These are phyloP conservation scores for Zygosaccharomyces pseudobailii DNA, from an alignment of 1,139 yeast species.

Conservation along the genomic window DNA sequence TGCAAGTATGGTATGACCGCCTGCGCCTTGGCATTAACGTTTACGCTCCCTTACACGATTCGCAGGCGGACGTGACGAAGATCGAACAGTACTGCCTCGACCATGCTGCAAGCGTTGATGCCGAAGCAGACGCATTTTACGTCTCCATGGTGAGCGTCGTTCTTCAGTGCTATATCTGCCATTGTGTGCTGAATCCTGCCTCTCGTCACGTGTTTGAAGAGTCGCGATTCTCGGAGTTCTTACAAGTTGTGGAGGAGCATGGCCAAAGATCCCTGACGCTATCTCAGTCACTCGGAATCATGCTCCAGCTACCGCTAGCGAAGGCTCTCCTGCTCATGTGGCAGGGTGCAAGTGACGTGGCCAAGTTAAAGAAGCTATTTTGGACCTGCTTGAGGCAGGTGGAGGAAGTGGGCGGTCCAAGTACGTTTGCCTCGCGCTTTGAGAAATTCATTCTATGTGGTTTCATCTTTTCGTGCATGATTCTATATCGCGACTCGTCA, in stretches of 20 bases:
- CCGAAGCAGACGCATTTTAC: conserved; percentile 1
- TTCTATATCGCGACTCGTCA: conserved; percentile 10
- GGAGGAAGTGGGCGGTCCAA: conserved; percentile 27
- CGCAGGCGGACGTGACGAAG: not conserved
- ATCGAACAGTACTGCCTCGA: not conserved
- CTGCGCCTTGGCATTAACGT: not conserved
- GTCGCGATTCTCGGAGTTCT: conserved; percentile 6
- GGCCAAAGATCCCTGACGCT: conserved; percentile 13
- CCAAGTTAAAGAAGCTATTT: conserved; percentile 10
- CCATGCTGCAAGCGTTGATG: not conserved
- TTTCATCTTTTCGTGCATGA: conserved; percentile 25
- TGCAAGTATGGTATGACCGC: not conserved
- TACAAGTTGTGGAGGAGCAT: conserved; percentile 9
- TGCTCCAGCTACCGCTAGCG: conserved; percentile 18
- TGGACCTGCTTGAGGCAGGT: conserved; percentile 22
- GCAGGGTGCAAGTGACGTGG: conserved; percentile 2
- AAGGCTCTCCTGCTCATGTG: conserved; percentile 13
- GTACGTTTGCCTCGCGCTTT: conserved; percentile 9
- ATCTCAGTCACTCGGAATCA: conserved; percentile 20
- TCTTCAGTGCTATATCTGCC: conserved; percentile 12
- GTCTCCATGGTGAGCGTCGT: conserved; percentile 7
- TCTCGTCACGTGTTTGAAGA: not conserved
- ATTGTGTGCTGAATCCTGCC: conserved; percentile 7
- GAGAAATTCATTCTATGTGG: conserved; percentile 22
- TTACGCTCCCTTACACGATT: not conserved